Evolutionary conservation across 2,329 filamentous ascomycete genomes (phyloP).

Genomic region (Thelonectria blattea): DNA sequence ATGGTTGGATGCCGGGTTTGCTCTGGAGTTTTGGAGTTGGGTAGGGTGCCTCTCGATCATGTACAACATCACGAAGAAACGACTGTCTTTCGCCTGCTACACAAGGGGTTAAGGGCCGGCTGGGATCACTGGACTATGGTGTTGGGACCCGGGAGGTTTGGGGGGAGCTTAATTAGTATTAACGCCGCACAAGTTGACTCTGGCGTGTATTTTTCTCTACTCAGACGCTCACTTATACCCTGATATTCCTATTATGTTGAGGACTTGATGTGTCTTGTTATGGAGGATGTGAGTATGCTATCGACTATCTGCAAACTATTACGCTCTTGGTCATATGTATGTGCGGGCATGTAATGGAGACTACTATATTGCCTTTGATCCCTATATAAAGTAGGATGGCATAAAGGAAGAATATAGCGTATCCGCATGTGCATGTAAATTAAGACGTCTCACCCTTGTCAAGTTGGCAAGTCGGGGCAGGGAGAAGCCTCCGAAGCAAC

Average conservation of each 20-base stretch:
- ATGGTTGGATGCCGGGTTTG: slow-evolving; percentile 5
- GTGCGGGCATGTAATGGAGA: too few relatives aligned
- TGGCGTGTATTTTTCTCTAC: neutral
- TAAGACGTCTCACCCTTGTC: too few relatives aligned
- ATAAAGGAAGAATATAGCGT: too few relatives aligned
- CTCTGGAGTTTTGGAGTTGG: slow-evolving; percentile 17
- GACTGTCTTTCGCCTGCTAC: slow-evolving; percentile 1
- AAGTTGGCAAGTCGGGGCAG: neutral
- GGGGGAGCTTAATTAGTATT: slow-evolving; percentile 10
- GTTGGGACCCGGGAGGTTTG: slow-evolving; percentile 26
- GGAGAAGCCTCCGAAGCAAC: slow-evolving; percentile 29
- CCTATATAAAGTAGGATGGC: too few relatives aligned
- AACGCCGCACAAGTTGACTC: neutral
- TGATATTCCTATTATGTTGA: neutral
- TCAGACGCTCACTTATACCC: neutral
- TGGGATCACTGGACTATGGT: slow-evolving; percentile 4
- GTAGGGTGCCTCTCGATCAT: slow-evolving; percentile 6
- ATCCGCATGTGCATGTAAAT: too few relatives aligned
- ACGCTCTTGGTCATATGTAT: too few relatives aligned
- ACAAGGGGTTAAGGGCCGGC: neutral
- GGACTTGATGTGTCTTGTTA: too few relatives aligned
- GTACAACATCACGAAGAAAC: slow-evolving; percentile 17
- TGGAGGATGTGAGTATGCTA: too few relatives aligned
- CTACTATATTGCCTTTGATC: too few relatives aligned
- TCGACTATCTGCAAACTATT: too few relatives aligned